Evolutionary conservation across 306 rosid species (phyloP), one percentile per base, ranked within the genome.

Genomic region (Inga oerstediana): DNA sequence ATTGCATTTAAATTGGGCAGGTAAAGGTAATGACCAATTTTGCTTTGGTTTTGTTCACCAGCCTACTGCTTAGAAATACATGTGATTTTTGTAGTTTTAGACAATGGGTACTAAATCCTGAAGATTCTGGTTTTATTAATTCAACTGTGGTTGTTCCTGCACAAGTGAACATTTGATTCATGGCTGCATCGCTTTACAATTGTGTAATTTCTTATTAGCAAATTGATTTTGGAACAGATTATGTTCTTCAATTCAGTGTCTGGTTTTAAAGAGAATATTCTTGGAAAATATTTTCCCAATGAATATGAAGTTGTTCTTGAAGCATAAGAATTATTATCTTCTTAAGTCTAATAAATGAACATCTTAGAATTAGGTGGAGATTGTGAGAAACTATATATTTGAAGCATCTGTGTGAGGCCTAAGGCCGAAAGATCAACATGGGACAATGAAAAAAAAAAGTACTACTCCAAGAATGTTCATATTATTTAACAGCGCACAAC

Each of bases 331-430:
- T 72, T 54, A 58, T 54, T 44, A 80, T 68, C 76, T 67, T 80
- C 78, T 75, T 84, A 10, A 83, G 71, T 80, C 89, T 87, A 72
- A 66, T 79, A 72, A 73, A 49, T 51, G 64, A 39, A 32, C 3
- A 32, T 32, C 34, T 32, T 32, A 2, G 34, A 32, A 3, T 32
- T 32, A 32, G 34, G 34, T 32, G 34, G 34, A 32, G 34, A 32
- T 32, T 32, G 34, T 32, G 34, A 32, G 34, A 32, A 32, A 32
- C 34, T 32, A 32, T 32, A 32, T 32, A 32, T 32, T 32, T 32
- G 34, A 32, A 32, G 34, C 34, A 32, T 2, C 34, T 32, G 34
- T 32, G 34, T 32, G 34, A 32, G 34, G 34, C 34, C 34, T 32
- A 2, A 32, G 34, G 34, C 34, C 34, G 34, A 32, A 32, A 32